Base-by-base conservation (phyloP, 1,139 yeast species). In the Taphrina communis region DNA sequence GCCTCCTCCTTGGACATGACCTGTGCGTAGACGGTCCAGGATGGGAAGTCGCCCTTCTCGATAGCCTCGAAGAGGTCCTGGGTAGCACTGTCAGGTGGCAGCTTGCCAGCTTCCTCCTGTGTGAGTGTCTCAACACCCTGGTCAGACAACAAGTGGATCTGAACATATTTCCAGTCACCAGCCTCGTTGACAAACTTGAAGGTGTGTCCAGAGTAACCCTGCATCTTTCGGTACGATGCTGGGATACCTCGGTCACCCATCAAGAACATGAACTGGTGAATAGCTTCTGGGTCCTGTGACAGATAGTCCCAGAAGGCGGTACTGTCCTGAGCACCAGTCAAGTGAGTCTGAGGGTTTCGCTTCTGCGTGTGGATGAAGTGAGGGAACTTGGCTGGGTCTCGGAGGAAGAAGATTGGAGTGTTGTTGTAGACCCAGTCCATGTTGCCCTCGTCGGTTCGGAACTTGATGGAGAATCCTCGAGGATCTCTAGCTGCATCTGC, bases 401-500 rank as follows among this genome's bases (percentile, higher is more conserved):
- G 85, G 73, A 90, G 82, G 81, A 90, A 90, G 80, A 90, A 90
- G 69, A 90, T 85, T 41, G 97, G 97, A 56, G 96, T 90, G 83
- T 90, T 90, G 84, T 90, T 90, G 83, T 87, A 89, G 51, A 90
- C 97, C 83, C 89, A 87, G 82, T 90, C 97, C 79, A 88, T 82
- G 81, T 88, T 88, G 75, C 97, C 97, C 79, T 90, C 94, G 75
- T 89, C 92, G 65, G 96, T 90, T 81, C 89, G 89, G 75, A 90
- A 84, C 81, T 90, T 90, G 75, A 88, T 86, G 67, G 95, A 82
- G 79, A 89, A 90, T 38, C 97, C 97, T 80, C 96, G 85, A 73
- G 96, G 96, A 78, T 90, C 97, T 81, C 97, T 87, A 60, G 91
- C 94, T 58, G 94, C 82, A 78, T 90, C 96, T 52, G 96, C 86